Evolutionary conservation across 1,284 basidiomycete species (phyloP).

Genomic region (Papiliotrema terrestris): DNA sequence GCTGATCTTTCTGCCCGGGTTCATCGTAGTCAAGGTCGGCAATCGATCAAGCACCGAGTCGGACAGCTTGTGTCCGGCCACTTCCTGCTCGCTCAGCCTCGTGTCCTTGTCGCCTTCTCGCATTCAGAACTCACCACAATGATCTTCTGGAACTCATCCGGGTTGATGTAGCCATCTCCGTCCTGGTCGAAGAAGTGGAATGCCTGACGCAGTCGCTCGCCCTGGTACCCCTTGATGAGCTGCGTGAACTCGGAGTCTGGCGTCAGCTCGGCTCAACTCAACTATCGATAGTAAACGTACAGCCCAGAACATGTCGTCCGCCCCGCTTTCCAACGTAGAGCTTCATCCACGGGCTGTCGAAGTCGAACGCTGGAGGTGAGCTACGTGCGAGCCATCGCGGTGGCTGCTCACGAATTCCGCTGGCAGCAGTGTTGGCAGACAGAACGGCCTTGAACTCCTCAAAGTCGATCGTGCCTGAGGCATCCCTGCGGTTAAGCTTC

Average conservation of each 20-base stretch:
- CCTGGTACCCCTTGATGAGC: conserved; percentile 94
- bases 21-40: conserved; percentile 81
- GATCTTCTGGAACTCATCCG: conserved; percentile 88
- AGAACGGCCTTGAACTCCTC: conserved; percentile 91
- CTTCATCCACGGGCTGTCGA: conserved; percentile 93
- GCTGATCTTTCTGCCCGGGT: conserved; percentile 80
- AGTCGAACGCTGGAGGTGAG: conserved; percentile 65
- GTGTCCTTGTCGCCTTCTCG: not conserved
- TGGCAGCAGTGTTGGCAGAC: conserved; percentile 61
- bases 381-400: not conserved
- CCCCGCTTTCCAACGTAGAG: conserved; percentile 88
- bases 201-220: conserved; percentile 87
- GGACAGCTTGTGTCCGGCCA: conserved; percentile 91
- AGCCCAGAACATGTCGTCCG: conserved; percentile 83
- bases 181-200: conserved; percentile 85
- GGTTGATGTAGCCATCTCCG: conserved; percentile 83
- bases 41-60: conserved; percentile 83
- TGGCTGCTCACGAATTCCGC: conserved; percentile 59
- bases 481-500: conserved; percentile 58
- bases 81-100: conserved; percentile 59
- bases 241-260: conserved; percentile 85
- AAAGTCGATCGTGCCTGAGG: conserved; percentile 81
- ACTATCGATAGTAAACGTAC: conserved; percentile 52
- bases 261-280: conserved; percentile 1
- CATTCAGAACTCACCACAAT: conserved; percentile 63